Conservation (phyloP, 352 stramenopile genomes). For the Pythium monospermum region DNA sequence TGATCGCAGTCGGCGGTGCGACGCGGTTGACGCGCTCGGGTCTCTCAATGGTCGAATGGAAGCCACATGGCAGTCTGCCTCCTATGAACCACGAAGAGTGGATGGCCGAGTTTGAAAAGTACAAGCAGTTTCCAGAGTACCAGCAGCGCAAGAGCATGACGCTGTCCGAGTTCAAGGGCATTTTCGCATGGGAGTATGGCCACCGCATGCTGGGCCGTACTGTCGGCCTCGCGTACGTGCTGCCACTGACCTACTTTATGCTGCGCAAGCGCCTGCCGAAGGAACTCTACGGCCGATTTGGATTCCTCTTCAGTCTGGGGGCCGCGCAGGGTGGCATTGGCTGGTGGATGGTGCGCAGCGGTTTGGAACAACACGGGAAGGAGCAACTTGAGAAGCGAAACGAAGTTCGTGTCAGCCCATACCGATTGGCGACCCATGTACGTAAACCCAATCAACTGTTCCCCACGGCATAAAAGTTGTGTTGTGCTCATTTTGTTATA, state of each 20-base stretch:
- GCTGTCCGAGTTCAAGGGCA: slow-evolving; percentile 98
- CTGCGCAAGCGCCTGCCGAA: slow-evolving; percentile 71
- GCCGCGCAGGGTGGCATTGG: slow-evolving; percentile 85
- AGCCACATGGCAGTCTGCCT: slow-evolving; percentile 90
- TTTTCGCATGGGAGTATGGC: slow-evolving; percentile 95
- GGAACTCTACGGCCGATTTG: slow-evolving; percentile 69
- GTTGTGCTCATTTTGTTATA: not conserved
- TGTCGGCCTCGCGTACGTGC: slow-evolving; percentile 92
- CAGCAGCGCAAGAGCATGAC: slow-evolving; percentile 94
- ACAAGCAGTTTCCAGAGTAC: slow-evolving; percentile 98
- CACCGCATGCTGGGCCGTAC: slow-evolving; percentile 97
- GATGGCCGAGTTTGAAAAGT: slow-evolving; percentile 95
- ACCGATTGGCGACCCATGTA: slow-evolving; percentile 95
- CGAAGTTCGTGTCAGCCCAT: slow-evolving; percentile 97
- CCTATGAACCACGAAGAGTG: slow-evolving; percentile 92
- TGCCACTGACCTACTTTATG: slow-evolving; percentile 92
- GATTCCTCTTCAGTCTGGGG: slow-evolving; percentile 54
- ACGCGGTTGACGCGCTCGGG: slow-evolving; percentile 97
- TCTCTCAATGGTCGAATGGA: slow-evolving; percentile 97
- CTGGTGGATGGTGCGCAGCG: slow-evolving; percentile 99
- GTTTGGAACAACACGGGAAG: slow-evolving; percentile 91
- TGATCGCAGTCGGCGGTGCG: slow-evolving; percentile 97
- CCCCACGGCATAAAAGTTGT: not conserved
- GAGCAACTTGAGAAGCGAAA: slow-evolving; percentile 75
- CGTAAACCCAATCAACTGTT: slow-evolving; percentile 7